Evolutionary conservation across 305 asterid species (phyloP), one percentile per base, ranked within the genome.

Genomic region (Rubia tinctorum): DNA sequence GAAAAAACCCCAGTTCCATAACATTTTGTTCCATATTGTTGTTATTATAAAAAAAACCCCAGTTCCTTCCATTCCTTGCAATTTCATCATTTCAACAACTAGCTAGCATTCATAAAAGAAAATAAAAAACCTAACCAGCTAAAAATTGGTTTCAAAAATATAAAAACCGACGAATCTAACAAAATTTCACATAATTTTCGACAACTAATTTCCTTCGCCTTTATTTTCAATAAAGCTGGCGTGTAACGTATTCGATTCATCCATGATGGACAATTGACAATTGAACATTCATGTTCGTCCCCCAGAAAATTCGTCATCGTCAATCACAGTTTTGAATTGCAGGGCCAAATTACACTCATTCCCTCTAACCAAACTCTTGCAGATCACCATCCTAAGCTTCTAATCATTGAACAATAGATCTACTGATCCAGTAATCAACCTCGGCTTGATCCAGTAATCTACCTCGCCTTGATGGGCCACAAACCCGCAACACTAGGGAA

Each of bases 311-410:
- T 30, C 53, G 22, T 49, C 60, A 68, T 22, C 53, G 43, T 75
- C 71, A 69, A 55, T 75, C 75, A 61, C 20, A 17, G 62, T 34
- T 68, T 30, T n/a, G n/a, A n/a, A n/a, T n/a, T n/a, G n/a, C n/a
- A n/a, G n/a, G n/a, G n/a, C n/a, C n/a, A 44, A 68, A 58, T 58
- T 22, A 51, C 49, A 37, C 1, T 66, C 51, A 49, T 43, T 40
- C n/a, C 17, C 39, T 49, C 4, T 20, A 11, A 17, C 7, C 30
- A 44, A 68, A 43, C 53, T 68, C 45, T 59, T 56, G 17, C n/a
- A 68, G 30, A 17, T 20, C 25, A 51, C 40, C 44, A 60, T 25
- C 49, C 20, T 40, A 30, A 30, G 44, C 47, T 59, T 68, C 58
- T 61, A 51, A 22, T 27, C 66, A 49, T 22, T 71, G 43, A 56